Conservation (phyloP, 31 red algal species). For the Asparagopsis taxiformis region DNA sequence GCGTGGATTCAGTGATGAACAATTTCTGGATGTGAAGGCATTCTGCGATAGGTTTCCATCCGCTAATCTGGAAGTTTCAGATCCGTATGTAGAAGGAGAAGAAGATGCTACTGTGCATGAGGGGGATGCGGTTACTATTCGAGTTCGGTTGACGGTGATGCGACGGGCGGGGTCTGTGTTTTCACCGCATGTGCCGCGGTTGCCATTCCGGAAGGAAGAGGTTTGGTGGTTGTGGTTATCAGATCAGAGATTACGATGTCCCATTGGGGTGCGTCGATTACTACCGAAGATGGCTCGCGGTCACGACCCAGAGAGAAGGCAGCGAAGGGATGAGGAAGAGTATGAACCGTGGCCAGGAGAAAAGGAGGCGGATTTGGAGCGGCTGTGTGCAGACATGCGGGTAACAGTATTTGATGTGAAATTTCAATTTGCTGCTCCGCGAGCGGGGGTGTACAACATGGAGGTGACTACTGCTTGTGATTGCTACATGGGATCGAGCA, state of each 20-base stretch:
- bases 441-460: conserved; percentile 58
- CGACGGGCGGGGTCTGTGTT: conserved; percentile 51
- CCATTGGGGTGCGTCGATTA: conserved; percentile 70
- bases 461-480: conserved; percentile 73
- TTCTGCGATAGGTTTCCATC: conserved; percentile 80
- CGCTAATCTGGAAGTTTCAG: conserved; percentile 52
- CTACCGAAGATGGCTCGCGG: conserved; percentile 47
- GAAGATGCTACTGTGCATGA: conserved; percentile 84
- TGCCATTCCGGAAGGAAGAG: conserved; percentile 72
- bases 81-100: conserved; percentile 81
- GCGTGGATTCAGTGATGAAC: conserved; percentile 48
- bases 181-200: conserved; percentile 58
- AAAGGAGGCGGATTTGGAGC: conserved; percentile 7
- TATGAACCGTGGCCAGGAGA: background rate
- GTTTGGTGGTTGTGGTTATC: conserved; percentile 89
- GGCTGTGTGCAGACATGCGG: conserved; percentile 31
- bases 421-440: conserved; percentile 65
- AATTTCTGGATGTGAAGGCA: conserved; percentile 79
- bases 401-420: conserved; percentile 59
- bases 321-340: conserved; percentile 6
- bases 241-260: conserved; percentile 56
- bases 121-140: conserved; percentile 76
- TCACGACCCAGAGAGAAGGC: conserved; percentile 29
- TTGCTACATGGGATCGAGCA: conserved; percentile 74
- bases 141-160: conserved; percentile 66